These are phyloP conservation scores for Tolypocladium album DNA, from an alignment of 2,329 filamentous ascomycete species.

Conservation along the genomic window DNA sequence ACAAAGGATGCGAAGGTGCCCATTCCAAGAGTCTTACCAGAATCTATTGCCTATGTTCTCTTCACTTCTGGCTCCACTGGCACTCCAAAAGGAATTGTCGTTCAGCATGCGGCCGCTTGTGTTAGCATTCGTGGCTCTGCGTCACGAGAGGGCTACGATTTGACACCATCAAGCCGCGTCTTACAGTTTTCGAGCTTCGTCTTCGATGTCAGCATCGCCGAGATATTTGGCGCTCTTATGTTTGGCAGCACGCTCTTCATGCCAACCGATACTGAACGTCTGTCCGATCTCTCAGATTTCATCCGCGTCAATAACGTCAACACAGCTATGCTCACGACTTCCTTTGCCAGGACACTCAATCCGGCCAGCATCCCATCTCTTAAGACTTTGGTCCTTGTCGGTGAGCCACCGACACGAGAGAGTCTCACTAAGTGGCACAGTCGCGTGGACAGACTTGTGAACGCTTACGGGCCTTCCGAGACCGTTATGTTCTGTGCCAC, in stretches of 20 bases:
- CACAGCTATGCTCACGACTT: conserved; percentile 1
- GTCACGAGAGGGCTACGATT: conserved; percentile 31
- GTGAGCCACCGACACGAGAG: conserved; percentile 25
- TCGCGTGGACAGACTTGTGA: neutral
- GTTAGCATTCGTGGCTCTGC: conserved; percentile 38
- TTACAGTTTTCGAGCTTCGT: conserved; percentile 1
- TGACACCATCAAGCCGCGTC: neutral
- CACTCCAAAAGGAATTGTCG: conserved; percentile 14
- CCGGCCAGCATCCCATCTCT: conserved; percentile 1
- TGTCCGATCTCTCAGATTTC: neutral
- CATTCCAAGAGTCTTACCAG: neutral
- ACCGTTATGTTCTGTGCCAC: conserved; percentile 3
- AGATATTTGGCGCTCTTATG: neutral
- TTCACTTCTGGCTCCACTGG: conserved; percentile 18
- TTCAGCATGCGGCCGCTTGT: conserved; percentile 39
- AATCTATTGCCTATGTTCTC: conserved; percentile 10
- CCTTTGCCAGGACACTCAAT: neutral
- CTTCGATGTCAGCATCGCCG: conserved; percentile 1
- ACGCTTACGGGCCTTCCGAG: conserved; percentile 9
- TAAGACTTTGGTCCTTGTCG: conserved; percentile 11
- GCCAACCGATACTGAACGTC: conserved; percentile 3
- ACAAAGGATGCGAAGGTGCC: neutral
- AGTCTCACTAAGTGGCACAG: conserved; percentile 8
- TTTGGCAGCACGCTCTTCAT: conserved; percentile 4
- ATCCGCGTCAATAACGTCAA: neutral